phyloP scores from a whole-genome alignment of 2,329 filamentous ascomycete species.

The Orbilia ellipsospora region DNA sequence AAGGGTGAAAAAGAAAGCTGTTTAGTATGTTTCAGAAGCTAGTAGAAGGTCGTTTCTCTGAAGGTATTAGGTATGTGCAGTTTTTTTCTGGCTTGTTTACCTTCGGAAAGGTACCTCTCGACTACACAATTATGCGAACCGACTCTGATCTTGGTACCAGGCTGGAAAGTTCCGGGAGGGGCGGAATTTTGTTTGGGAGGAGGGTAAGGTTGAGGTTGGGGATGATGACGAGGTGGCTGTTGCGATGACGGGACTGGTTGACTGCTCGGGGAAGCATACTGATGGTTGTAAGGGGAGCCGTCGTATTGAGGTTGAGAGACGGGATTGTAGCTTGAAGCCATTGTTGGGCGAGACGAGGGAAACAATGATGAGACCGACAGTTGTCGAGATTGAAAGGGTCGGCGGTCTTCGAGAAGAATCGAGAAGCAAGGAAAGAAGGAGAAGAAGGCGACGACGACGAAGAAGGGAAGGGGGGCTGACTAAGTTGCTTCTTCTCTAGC shows the following conservation, averaged over 20 bases:
- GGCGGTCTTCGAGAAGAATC: conserved; percentile 5
- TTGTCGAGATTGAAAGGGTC: conserved; percentile 6
- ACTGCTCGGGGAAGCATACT: conserved; percentile 31
- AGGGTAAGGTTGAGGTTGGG: conserved; percentile 57
- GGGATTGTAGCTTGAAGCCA: conserved; percentile 54
- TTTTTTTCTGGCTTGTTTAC: conserved; percentile 61
- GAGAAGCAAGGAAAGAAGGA: not conserved
- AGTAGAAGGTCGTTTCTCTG: not conserved
- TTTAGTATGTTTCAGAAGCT: conserved; percentile 17
- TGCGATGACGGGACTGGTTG: conserved; percentile 33
- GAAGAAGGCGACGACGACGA: not conserved
- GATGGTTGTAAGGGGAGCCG: conserved; percentile 19
- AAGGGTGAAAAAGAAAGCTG: conserved; percentile 1
- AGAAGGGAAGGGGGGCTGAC: not conserved
- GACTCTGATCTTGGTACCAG: conserved; percentile 96
- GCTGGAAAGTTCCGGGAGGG: conserved; percentile 83
- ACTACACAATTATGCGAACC: conserved; percentile 92
- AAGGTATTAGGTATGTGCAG: not conserved
- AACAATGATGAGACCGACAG: conserved; percentile 24
- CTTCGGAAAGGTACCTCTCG: conserved; percentile 94
- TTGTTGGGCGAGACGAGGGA: conserved; percentile 55
- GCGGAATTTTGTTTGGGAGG: conserved; percentile 59
- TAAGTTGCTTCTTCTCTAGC: not conserved
- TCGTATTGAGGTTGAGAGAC: conserved; percentile 39
- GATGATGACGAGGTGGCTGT: conserved; percentile 33